These are phyloP conservation scores for Elsinoe batatas DNA, from an alignment of 2,329 filamentous ascomycete species.

Conservation along the genomic window DNA sequence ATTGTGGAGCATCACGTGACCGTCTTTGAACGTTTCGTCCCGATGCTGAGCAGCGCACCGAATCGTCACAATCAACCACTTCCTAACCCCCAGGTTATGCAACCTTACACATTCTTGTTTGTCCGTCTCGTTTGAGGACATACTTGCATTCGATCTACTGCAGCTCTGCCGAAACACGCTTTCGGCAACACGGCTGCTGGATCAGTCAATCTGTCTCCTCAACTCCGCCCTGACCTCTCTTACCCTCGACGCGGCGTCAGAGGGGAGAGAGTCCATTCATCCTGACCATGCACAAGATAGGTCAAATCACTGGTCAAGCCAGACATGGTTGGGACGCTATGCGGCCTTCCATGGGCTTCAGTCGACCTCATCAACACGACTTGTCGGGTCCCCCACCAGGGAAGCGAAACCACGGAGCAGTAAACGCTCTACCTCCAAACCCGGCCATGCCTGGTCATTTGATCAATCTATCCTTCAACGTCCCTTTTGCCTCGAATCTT, in stretches of 20 bases:
- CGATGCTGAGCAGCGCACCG: slow-evolving; percentile 1
- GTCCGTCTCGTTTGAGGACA: slow-evolving; percentile 1
- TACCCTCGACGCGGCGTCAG: slow-evolving; percentile 14
- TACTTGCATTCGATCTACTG: slow-evolving; percentile 3
- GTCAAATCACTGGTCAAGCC: slow-evolving; percentile 56
- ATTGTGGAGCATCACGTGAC: slow-evolving; percentile 4
- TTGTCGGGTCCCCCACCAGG: slow-evolving; percentile 32
- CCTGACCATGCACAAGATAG: slow-evolving; percentile 53
- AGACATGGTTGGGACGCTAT: slow-evolving; percentile 60
- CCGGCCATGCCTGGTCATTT: slow-evolving; percentile 63
- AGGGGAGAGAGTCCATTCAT: slow-evolving; percentile 1
- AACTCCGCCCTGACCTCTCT: not conserved
- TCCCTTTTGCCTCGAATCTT: slow-evolving; percentile 88
- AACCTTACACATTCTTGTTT: not conserved
- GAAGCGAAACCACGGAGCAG: slow-evolving; percentile 46
- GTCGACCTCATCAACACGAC: slow-evolving; percentile 23
- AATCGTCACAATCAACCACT: slow-evolving; percentile 10
- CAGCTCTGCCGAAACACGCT: slow-evolving; percentile 6
- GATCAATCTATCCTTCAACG: slow-evolving; percentile 93
- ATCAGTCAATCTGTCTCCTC: slow-evolving; percentile 12
- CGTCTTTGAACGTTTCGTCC: not conserved
- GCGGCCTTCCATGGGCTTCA: slow-evolving; percentile 52
- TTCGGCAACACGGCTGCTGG: slow-evolving; percentile 11
- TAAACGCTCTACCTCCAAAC: slow-evolving; percentile 34
- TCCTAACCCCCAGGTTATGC: not conserved